These are phyloP conservation scores for Orbilia ellipsospora DNA, from an alignment of 2,329 filamentous ascomycete genomes.

Conservation along the genomic window DNA sequence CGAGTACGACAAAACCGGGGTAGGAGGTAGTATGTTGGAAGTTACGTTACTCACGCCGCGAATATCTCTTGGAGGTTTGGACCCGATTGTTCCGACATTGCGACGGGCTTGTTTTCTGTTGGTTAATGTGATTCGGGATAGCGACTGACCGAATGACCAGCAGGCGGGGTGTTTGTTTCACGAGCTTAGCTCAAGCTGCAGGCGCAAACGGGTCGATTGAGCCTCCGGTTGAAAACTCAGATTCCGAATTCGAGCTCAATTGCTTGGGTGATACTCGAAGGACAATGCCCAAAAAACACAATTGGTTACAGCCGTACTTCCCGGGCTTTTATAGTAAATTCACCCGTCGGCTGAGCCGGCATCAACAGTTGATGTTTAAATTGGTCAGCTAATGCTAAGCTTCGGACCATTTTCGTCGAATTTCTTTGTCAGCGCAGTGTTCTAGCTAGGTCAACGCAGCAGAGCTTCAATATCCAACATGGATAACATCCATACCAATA, in stretches of 20 bases:
- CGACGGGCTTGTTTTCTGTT: neutral
- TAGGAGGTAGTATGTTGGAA: neutral
- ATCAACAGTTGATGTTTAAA: neutral
- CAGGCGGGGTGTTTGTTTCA: no score
- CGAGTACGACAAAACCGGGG: no score
- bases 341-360: constrained; percentile 5
- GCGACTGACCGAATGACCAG: no score
- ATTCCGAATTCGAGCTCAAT: no score
- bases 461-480: neutral
- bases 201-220: no score
- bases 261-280: no score
- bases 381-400: constrained; percentile 4
- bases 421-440: neutral
- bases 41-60: constrained; percentile 44
- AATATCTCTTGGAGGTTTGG: constrained; percentile 31
- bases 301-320: no score
- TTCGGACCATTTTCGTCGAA: constrained; percentile 3
- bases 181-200: no score
- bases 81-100: constrained; percentile 34
- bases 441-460: neutral
- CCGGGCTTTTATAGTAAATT: neutral
- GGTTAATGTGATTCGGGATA: no score
- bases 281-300: no score
- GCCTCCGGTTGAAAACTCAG: no score
- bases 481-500: no score